Percentiles rank a stretch among this genome's conserved stretches.
Evolutionary conservation across 2,329 filamentous ascomycete species (phyloP).

Genomic region (Cladosporium sp.): DNA sequence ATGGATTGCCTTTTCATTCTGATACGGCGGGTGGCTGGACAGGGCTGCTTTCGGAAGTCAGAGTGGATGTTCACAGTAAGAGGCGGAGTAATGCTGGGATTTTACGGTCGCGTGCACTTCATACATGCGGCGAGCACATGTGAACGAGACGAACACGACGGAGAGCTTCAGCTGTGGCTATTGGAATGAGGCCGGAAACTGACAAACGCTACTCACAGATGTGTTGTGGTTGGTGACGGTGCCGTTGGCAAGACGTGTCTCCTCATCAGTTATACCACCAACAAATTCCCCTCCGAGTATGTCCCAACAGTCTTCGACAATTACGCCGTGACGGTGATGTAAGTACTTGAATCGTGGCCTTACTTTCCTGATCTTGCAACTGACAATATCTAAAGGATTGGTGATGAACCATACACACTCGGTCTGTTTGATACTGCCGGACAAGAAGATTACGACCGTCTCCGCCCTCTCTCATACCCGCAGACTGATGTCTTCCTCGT

Average conservation of each 20-base stretch:
- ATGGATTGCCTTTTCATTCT: neutral
- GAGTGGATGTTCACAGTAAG: neutral
- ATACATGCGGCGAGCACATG: neutral
- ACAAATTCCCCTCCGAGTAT: slow-evolving; percentile 99
- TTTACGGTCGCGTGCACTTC: neutral
- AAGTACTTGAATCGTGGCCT: slow-evolving; percentile 45
- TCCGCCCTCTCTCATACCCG: slow-evolving; percentile 93
- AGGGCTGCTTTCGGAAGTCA: neutral
- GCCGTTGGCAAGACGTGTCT: slow-evolving; percentile 99
- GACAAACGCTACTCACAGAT: slow-evolving; percentile 36
- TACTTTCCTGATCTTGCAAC: neutral
- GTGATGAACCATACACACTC: slow-evolving; percentile 95
- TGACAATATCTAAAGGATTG: slow-evolving; percentile 51
- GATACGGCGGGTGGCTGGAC: neutral
- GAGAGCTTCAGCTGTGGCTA: neutral
- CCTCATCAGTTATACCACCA: slow-evolving; percentile 98
- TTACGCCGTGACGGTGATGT: slow-evolving; percentile 99
- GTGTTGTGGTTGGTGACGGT: slow-evolving; percentile 98
- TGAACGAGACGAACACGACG: neutral
- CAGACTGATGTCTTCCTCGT: slow-evolving; percentile 99
- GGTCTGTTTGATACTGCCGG: slow-evolving; percentile 97
- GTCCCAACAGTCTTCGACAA: slow-evolving; percentile 99
- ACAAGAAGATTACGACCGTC: slow-evolving; percentile 98
- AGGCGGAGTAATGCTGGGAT: neutral
- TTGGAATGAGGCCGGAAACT: neutral